Evolutionary conservation across 768 basidiomycete species (phyloP), one percentile per base, ranked within the genome.

Genomic region (Sistotremastrum suecicum): DNA sequence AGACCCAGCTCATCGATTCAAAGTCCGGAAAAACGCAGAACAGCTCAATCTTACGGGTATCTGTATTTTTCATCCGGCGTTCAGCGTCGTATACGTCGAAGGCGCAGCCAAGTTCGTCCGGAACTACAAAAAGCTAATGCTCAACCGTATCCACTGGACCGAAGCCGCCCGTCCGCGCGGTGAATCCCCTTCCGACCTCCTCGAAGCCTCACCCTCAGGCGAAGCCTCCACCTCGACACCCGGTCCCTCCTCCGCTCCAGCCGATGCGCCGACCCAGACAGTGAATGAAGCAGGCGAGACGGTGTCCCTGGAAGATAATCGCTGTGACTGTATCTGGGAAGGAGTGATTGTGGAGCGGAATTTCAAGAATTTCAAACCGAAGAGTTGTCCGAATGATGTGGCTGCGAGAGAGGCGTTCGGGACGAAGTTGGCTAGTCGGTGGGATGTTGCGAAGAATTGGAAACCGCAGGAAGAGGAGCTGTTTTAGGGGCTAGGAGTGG

Each of bases 11-110:
- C 95, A 99, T 55, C 81, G 86, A 49, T 97, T 89, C 72, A 99
- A 98, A 68, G 86, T 97, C 44, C 80, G 86, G 48, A 91, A 87
- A 70, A 98, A 98, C 55, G 95, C 95, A 1, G 86, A 94, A 56
- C 90, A 95, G 59, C 71, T 83, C 59, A 79, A 76, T 49, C 69
- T 98, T 9, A 81, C 87, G 0, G 95, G 95, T 7, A 66, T 92
- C 34, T 90, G 86, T 56, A 82, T 95, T 56, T 89, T 90, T 74
- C 79, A 92, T 58, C 83, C 90, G 0, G 64, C 73, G 32, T 97
- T 97, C 69, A 81, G 74, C 55, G 72, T 98, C 68, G 78, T 99
- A 41, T 85, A 94, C 53, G 87, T 95, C 47, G 95, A 99, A 60
- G 95, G 95, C 37, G 84, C 84, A 0, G 64, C 74, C 34, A 92